Percentiles rank a stretch among this genome's conserved stretches.
Evolutionary conservation across 23 red algal species (phyloP).

Genomic region (Gracilaria vermiculophylla): DNA sequence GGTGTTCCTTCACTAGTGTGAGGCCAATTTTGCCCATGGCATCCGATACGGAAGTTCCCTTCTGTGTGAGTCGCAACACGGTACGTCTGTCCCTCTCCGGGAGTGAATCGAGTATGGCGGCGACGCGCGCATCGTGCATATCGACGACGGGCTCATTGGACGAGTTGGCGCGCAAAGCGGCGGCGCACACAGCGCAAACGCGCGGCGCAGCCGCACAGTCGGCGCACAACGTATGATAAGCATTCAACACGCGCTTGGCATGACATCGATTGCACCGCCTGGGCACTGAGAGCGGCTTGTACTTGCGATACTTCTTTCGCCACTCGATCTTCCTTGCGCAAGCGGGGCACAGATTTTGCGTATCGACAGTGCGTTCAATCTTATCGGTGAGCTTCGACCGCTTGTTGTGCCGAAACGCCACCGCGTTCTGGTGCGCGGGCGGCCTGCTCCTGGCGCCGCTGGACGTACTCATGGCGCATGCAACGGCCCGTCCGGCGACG

Average conservation of each 20-base stretch:
- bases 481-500: not conserved
- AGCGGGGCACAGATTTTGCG: not conserved
- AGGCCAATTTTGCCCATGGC: not conserved
- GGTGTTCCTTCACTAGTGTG: not conserved
- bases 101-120: not conserved
- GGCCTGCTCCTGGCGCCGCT: constrained; percentile 26
- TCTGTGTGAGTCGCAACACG: not conserved
- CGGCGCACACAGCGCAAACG: constrained; percentile 12
- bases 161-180: not conserved
- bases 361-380: not conserved
- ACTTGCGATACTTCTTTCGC: constrained; percentile 54
- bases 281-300: constrained; percentile 35
- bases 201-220: not conserved
- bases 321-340: constrained; percentile 55
- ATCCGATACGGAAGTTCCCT: not conserved
- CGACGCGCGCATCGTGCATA: not conserved
- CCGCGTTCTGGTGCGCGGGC: constrained; percentile 39
- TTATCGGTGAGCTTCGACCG: not conserved
- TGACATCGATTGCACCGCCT: constrained; percentile 19
- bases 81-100: constrained; percentile 1
- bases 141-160: not conserved
- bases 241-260: not conserved
- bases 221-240: constrained; percentile 41
- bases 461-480: constrained; percentile 29
- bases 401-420: constrained; percentile 38